These are phyloP conservation scores for Aureoboletus auriporus DNA, from an alignment of 768 basidiomycete genomes.

Conservation along the genomic window DNA sequence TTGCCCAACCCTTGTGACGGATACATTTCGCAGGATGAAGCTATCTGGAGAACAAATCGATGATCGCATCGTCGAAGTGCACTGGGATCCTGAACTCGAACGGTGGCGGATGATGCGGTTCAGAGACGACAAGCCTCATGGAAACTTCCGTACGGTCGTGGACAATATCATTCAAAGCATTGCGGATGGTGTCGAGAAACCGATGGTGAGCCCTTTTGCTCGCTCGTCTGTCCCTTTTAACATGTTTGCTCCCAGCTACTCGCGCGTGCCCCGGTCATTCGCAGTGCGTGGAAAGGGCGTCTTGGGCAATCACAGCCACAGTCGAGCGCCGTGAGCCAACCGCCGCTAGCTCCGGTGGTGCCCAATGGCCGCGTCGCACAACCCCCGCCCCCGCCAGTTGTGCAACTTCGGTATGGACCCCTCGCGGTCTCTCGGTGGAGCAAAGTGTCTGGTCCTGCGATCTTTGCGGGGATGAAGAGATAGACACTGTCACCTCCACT, in stretches of 20 bases:
- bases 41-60: conserved; percentile 80
- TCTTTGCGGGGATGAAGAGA: conserved; percentile 63
- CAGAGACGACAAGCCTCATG: conserved; percentile 89
- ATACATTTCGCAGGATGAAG: conserved; percentile 62
- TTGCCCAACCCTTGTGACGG: background rate
- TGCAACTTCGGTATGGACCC: conserved; percentile 52
- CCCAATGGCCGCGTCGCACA: conserved; percentile 23
- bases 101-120: conserved; percentile 92
- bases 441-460: conserved; percentile 64
- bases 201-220: conserved; percentile 52
- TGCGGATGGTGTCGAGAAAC: conserved; percentile 89
- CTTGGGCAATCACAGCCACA: conserved; percentile 38
- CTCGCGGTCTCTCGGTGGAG: conserved; percentile 64
- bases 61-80: conserved; percentile 91
- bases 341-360: conserved; percentile 16
- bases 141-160: conserved; percentile 83
- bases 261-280: conserved; percentile 57
- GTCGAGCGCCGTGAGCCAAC: conserved; percentile 17
- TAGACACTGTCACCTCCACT: conserved; percentile 29
- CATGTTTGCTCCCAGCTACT: conserved; percentile 51
- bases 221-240: conserved; percentile 7
- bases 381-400: conserved; percentile 12
- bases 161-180: conserved; percentile 90
- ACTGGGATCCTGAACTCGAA: conserved; percentile 69
- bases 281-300: conserved; percentile 72